Percentiles rank a stretch among this genome's conserved stretches.
phyloP scores from a whole-genome alignment of 768 basidiomycete species.

The Suillus tomentosus region DNA sequence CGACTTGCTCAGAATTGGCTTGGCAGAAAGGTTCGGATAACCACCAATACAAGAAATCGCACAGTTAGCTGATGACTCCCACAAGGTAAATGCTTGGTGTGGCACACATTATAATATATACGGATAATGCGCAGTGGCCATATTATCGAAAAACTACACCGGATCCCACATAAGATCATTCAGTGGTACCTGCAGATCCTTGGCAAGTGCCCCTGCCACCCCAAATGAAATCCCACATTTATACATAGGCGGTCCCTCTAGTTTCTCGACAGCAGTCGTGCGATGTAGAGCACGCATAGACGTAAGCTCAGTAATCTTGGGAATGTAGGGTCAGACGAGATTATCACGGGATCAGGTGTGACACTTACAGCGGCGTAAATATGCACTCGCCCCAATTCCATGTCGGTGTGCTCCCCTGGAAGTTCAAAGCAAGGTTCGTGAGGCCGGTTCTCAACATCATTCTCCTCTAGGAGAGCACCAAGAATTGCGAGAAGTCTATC shows the following conservation, averaged over 20 bases:
- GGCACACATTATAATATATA: neutral
- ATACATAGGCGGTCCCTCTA: conserved; percentile 72
- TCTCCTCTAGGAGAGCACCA: conserved; percentile 75
- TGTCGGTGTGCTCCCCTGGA: conserved; percentile 74
- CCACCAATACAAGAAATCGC: neutral
- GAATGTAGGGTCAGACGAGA: conserved; percentile 3
- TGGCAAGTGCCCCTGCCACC: conserved; percentile 53
- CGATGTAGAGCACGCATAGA: conserved; percentile 68
- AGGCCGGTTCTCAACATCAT: conserved; percentile 50
- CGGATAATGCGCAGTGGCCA: neutral
- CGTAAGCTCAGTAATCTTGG: conserved; percentile 67
- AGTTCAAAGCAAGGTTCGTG: conserved; percentile 49
- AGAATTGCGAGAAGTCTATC: conserved; percentile 82
- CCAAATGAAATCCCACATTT: conserved; percentile 74
- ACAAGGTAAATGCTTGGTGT: neutral
- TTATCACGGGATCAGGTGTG: conserved; percentile 4
- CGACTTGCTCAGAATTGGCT: neutral
- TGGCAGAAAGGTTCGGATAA: neutral
- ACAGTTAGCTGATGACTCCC: neutral
- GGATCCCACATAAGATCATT: conserved; percentile 74
- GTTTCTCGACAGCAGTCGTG: conserved; percentile 56
- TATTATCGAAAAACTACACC: conserved; percentile 8
- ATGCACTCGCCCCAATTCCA: conserved; percentile 65
- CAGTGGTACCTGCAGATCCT: conserved; percentile 58
- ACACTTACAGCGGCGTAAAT: conserved; percentile 58